Evolutionary conservation across 805 yeast genomes (phyloP).

Genomic region (Ogataea populi-albae): DNA sequence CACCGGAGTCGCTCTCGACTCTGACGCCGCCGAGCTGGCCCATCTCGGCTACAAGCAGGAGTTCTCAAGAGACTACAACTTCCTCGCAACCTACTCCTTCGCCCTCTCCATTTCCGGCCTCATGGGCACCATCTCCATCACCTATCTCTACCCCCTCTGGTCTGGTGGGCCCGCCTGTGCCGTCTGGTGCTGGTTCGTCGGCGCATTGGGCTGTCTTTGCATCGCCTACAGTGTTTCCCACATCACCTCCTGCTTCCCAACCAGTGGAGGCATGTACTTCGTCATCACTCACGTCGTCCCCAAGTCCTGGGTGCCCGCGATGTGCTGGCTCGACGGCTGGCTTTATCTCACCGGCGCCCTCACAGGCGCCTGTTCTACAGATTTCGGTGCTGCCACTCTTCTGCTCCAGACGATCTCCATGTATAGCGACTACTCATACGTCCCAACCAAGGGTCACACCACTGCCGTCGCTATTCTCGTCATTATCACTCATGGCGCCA

Average conservation of each 20-base stretch:
- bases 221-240: slow-evolving; percentile 53
- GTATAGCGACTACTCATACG: slow-evolving; percentile 35
- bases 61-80: slow-evolving; percentile 53
- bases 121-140: slow-evolving; percentile 60
- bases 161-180: slow-evolving; percentile 63
- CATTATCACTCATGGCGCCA: slow-evolving; percentile 43
- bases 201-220: slow-evolving; percentile 50
- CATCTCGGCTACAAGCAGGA: slow-evolving; percentile 62
- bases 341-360: slow-evolving; percentile 48
- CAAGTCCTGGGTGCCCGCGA: slow-evolving; percentile 44
- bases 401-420: slow-evolving; percentile 45
- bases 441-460: slow-evolving; percentile 41
- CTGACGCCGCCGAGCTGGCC: slow-evolving; percentile 35
- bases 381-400: slow-evolving; percentile 50
- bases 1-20: slow-evolving; percentile 25
- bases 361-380: slow-evolving; percentile 50
- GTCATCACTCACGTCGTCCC: slow-evolving; percentile 49
- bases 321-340: slow-evolving; percentile 56
- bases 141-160: slow-evolving; percentile 43
- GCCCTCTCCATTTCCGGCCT: slow-evolving; percentile 65
- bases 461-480: slow-evolving; percentile 53
- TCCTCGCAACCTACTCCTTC: slow-evolving; percentile 59
- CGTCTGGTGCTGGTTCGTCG: slow-evolving; percentile 62
- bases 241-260: slow-evolving; percentile 50
- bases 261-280: slow-evolving; percentile 52